These are phyloP conservation scores for Baffinella frigidus DNA, from an alignment of 208 protist species.

Conservation along the genomic window DNA sequence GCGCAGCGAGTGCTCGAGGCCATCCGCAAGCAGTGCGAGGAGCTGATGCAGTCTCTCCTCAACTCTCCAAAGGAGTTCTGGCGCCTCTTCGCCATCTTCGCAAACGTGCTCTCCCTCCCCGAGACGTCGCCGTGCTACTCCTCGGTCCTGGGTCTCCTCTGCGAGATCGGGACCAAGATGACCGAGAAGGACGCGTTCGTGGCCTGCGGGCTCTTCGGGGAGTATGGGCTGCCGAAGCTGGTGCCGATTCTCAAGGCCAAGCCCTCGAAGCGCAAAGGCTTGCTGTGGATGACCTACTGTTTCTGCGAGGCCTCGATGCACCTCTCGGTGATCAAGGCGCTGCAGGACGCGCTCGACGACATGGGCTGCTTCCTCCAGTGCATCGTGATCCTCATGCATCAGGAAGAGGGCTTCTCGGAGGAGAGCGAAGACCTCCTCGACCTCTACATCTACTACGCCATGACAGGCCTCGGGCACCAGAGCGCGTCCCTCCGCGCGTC, in stretches of 20 bases:
- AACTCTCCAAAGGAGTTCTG: constrained; percentile 9
- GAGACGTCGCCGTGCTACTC: background rate
- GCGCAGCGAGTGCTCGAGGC: too few species aligned
- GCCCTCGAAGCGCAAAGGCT: constrained; percentile 20
- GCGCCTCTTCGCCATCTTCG: background rate
- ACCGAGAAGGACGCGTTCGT: constrained; percentile 6
- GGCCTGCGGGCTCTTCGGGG: constrained; percentile 6
- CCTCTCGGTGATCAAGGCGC: constrained; percentile 17
- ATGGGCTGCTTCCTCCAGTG: constrained; percentile 16
- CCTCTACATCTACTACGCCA: constrained; percentile 66
- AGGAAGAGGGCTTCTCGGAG: constrained; percentile 10
- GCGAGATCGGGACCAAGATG: background rate
- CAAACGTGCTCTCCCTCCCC: background rate
- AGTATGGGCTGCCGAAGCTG: constrained; percentile 25
- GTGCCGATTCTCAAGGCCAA: constrained; percentile 1
- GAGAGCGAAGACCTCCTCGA: constrained; percentile 66
- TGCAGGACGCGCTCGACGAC: constrained; percentile 31
- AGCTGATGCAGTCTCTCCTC: background rate
- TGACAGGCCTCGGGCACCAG: constrained; percentile 30
- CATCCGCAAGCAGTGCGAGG: background rate
- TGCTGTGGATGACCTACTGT: constrained; percentile 21
- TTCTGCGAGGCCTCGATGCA: constrained; percentile 39
- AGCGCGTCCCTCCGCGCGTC: background rate
- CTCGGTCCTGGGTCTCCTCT: background rate
- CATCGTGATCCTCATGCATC: constrained; percentile 35